Evolutionary conservation across 2,329 filamentous ascomycete species (phyloP).

Genomic region (Penicillium olsonii): DNA sequence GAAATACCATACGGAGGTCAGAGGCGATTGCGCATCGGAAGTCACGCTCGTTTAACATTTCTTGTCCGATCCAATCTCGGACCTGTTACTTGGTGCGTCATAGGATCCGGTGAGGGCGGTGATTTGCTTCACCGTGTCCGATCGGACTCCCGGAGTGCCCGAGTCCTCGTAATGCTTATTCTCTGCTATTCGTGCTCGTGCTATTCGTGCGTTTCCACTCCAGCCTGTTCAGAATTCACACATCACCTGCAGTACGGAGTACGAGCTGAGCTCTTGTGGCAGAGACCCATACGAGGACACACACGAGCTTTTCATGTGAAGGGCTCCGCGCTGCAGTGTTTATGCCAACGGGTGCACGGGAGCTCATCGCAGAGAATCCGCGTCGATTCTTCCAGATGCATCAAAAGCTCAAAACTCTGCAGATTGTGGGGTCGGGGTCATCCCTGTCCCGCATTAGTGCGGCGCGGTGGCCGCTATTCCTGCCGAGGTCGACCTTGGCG

Average conservation of each 20-base stretch:
- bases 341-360: too few relatives aligned
- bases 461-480: background rate
- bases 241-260: background rate
- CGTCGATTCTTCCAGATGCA: background rate
- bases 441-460: background rate
- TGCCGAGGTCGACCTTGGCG: conserved; percentile 2
- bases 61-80: conserved; percentile 5
- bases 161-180: too few relatives aligned
- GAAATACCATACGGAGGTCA: background rate
- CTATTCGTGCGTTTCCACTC: background rate
- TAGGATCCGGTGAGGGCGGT: background rate
- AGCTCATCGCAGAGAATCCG: too few relatives aligned
- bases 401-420: background rate
- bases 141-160: background rate
- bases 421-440: background rate
- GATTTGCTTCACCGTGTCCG: background rate
- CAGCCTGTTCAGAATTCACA: background rate
- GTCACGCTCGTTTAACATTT: background rate
- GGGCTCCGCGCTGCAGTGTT: too few relatives aligned
- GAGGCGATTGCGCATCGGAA: background rate
- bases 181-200: too few relatives aligned
- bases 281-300: background rate
- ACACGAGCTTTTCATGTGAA: too few relatives aligned
- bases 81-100: conserved; percentile 1
- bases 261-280: background rate